Base-by-base conservation (phyloP, 2,329 filamentous ascomycete species). In the Claviceps quebecensis region DNA sequence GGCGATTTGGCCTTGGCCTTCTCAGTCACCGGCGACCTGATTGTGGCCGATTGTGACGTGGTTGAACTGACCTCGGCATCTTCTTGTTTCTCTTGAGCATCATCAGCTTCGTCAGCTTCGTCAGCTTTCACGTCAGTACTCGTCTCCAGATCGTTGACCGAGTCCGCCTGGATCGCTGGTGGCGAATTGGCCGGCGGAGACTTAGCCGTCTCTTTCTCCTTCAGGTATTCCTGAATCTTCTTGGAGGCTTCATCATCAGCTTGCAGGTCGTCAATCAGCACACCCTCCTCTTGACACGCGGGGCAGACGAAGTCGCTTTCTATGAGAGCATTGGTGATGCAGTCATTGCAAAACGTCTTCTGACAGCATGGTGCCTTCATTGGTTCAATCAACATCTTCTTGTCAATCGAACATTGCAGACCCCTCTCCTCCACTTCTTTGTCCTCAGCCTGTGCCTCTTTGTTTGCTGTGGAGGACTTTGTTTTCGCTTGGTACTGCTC, bases 311-410 rank as follows among this genome's bases (percentile, higher is more conserved):
- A 89, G 77, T 98, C 93, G 79, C 86, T 93, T 75, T 97, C 90
- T 72, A 96, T 91, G 70, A 98, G 83, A 71, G 90, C 87, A 80
- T 95, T 95, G 68, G 93, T 94, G 72, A 98, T 96, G 84, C 93
- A 98, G 68, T 96, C 89, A 80, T 93, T 93, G 78, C 93, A 98
- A 77, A 95, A 98, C 66, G 90, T 96, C 79, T 86, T 94, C 73
- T 86, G 81, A 77, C 93, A 98, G 80, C 93, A 98, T 59, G 93
- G 91, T 65, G 93, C 97, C 80, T 95, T 95, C 78, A 94, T 93
- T 78, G 93, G 91, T 69, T 96, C 88, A 82, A 94, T 84, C 73
- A 97, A 96, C 79, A 95, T 84, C 70, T 87, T 90, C 72, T 94
- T 94, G 81, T 97, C 93, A 76, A 97, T 86, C 58, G 89, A 79